Percentiles rank a stretch among this genome's conserved stretches.
phyloP scores from a whole-genome alignment of 192 early-diverging fungal genomes.

The Anaeromyces robustus region DNA sequence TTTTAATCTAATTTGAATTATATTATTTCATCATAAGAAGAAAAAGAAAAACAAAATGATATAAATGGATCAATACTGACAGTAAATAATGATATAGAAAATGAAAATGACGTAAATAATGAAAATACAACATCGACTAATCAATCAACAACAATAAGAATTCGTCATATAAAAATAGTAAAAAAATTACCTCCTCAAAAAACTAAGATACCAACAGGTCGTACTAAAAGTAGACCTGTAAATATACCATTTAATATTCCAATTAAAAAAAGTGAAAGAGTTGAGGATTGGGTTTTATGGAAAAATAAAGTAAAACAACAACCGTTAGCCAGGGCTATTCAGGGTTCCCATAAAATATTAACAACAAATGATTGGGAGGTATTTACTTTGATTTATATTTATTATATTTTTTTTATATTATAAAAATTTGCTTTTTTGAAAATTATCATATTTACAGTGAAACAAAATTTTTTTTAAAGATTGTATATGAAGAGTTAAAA shows the following conservation, averaged over 20 bases:
- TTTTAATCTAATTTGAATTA: not conserved
- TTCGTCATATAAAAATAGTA: not conserved
- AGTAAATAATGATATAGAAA: not conserved
- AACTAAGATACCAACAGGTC: not conserved
- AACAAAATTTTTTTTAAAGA: constrained; percentile 13
- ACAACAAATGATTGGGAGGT: constrained; percentile 66
- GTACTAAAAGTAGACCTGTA: not conserved
- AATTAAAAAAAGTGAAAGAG: not conserved
- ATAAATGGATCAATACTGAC: not conserved
- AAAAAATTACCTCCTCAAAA: not conserved
- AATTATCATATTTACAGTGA: too few species aligned
- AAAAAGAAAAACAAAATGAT: not conserved
- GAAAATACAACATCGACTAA: not conserved
- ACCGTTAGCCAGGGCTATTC: not conserved
- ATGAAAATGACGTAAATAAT: not conserved
- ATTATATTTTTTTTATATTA: constrained; percentile 4
- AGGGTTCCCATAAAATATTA: constrained; percentile 28
- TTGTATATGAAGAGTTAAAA: constrained; percentile 61
- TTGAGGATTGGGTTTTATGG: not conserved
- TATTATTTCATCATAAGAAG: not conserved
- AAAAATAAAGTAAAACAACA: not conserved
- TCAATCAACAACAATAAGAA: not conserved
- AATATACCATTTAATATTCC: not conserved
- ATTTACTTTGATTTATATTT: not conserved
- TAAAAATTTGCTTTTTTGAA: too few species aligned